Conservation (phyloP, 2,329 filamentous ascomycete genomes). For the Penicillium sp. region DNA sequence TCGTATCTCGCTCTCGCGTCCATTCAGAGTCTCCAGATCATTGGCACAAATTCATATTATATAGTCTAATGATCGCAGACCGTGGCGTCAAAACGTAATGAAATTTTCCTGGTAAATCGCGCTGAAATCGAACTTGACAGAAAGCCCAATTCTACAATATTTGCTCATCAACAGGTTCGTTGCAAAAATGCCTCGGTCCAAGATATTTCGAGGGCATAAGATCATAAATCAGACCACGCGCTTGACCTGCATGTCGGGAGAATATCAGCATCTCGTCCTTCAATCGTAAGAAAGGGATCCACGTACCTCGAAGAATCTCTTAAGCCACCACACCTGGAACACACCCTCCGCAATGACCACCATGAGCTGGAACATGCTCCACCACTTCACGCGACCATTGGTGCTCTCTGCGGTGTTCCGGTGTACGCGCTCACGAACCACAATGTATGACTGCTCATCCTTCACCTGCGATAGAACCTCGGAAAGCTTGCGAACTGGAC, state of each 20-base stretch:
- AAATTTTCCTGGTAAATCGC: slow-evolving; percentile 10
- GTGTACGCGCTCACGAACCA: slow-evolving; percentile 92
- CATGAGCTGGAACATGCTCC: slow-evolving; percentile 94
- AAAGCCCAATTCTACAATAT: slow-evolving; percentile 16
- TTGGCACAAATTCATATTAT: slow-evolving; percentile 22
- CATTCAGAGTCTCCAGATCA: slow-evolving; percentile 3
- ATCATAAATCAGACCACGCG: slow-evolving; percentile 45
- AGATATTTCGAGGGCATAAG: not conserved
- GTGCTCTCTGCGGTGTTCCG: slow-evolving; percentile 99
- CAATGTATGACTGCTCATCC: slow-evolving; percentile 97
- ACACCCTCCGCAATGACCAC: slow-evolving; percentile 88
- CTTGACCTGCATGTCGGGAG: slow-evolving; percentile 42
- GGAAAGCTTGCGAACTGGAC: slow-evolving; percentile 73
- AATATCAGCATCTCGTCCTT: slow-evolving; percentile 6
- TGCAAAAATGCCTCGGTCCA: not conserved
- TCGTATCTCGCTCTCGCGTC: not conserved
- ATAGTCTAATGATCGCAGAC: slow-evolving; percentile 21
- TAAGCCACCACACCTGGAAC: slow-evolving; percentile 99
- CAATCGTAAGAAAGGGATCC: not conserved
- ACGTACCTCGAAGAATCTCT: slow-evolving; percentile 87
- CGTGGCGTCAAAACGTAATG: slow-evolving; percentile 18
- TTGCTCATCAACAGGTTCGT: slow-evolving; percentile 7
- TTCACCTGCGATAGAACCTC: slow-evolving; percentile 90
- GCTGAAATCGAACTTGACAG: slow-evolving; percentile 9
- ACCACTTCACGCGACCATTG: slow-evolving; percentile 97